Evolutionary conservation across 441 rosid genomes (phyloP).

Genomic region (Jatropha podagrica): DNA sequence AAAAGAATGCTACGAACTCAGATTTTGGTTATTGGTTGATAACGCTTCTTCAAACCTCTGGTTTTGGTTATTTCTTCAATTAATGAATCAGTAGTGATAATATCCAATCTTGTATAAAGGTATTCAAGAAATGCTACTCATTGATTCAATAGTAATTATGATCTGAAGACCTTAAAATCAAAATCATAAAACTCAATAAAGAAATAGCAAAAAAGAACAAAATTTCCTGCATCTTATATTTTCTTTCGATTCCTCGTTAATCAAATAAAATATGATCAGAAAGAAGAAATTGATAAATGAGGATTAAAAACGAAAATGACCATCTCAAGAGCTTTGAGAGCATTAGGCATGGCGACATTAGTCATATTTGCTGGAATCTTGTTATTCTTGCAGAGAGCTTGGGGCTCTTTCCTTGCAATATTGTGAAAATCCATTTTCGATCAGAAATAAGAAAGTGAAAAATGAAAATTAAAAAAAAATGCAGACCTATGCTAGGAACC

Average conservation of each 20-base stretch:
- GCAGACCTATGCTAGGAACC: too few relatives aligned
- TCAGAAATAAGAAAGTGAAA: background rate
- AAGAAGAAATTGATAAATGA: background rate
- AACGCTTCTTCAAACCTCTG: too few relatives aligned
- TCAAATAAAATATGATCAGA: background rate
- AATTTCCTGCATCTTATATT: background rate
- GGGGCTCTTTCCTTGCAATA: conserved; percentile 80
- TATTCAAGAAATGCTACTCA: too few relatives aligned
- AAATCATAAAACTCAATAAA: background rate
- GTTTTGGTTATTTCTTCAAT: background rate
- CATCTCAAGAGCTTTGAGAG: conserved; percentile 64
- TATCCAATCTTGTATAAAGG: background rate
- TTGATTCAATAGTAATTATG: background rate
- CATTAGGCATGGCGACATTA: conserved; percentile 89
- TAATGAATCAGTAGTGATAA: background rate
- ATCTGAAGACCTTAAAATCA: background rate
- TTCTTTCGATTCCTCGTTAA: background rate
- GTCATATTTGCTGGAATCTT: conserved; percentile 89
- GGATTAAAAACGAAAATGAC: conserved; percentile 35
- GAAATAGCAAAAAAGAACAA: background rate
- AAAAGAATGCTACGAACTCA: too few relatives aligned
- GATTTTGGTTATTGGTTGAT: too few relatives aligned
- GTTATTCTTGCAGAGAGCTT: conserved; percentile 91
- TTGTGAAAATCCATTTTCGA: conserved; percentile 71
- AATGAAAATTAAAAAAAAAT: background rate